These are phyloP conservation scores for Nigrograna mackinnonii DNA, from an alignment of 2,329 filamentous ascomycete species.

Conservation along the genomic window DNA sequence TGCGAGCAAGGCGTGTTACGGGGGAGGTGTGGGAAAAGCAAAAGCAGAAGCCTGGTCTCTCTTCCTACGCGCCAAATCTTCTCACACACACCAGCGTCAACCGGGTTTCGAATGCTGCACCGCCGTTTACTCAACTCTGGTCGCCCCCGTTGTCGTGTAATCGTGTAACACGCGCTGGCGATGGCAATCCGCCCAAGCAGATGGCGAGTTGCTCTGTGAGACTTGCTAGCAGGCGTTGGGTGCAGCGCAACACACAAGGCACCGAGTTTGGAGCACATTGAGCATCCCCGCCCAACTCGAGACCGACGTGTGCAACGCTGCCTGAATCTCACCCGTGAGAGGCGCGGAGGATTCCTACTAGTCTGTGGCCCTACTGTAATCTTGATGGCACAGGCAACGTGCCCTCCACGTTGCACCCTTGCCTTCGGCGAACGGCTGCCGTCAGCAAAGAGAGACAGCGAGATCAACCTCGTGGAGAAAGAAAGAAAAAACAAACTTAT, in stretches of 20 bases:
- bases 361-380: slow-evolving; percentile 4
- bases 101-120: slow-evolving; percentile 28
- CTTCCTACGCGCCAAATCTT: slow-evolving; percentile 4
- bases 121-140: slow-evolving; percentile 31
- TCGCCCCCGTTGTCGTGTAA: slow-evolving; percentile 34
- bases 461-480: too few relatives aligned
- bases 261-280: too few relatives aligned
- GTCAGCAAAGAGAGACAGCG: slow-evolving; percentile 8
- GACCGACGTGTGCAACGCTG: too few relatives aligned
- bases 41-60: too few relatives aligned
- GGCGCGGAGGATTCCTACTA: slow-evolving; percentile 30
- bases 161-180: slow-evolving; percentile 15
- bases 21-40: slow-evolving; percentile 9
- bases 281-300: too few relatives aligned
- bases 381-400: slow-evolving; percentile 31
- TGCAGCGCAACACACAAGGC: too few relatives aligned
- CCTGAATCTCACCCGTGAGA: too few relatives aligned
- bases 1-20: slow-evolving; percentile 15
- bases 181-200: slow-evolving; percentile 8
- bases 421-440: slow-evolving; percentile 14
- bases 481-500: too few relatives aligned
- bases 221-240: too few relatives aligned
- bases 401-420: slow-evolving; percentile 40
- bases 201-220: too few relatives aligned
- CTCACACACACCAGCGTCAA: slow-evolving; percentile 16